Conservation (phyloP, 441 rosid genomes). For the Biscutella auriculata region DNA sequence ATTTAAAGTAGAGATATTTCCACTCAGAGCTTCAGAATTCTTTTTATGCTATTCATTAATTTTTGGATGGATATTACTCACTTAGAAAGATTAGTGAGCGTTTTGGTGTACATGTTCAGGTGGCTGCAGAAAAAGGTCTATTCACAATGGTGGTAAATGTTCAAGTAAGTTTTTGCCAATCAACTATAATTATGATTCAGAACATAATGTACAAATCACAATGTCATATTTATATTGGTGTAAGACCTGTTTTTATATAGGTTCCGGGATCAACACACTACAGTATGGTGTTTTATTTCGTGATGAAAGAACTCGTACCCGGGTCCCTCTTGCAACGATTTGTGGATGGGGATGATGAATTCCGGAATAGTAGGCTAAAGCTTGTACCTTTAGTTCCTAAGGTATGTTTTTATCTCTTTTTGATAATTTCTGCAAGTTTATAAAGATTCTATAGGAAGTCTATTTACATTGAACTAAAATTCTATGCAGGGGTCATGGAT, state of each 20-base stretch:
- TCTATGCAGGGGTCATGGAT: conserved; percentile 86
- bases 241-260: conserved; percentile 21
- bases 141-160: conserved; percentile 77
- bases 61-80: background rate
- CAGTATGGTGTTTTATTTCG: conserved; percentile 97
- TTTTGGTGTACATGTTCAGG: conserved; percentile 33
- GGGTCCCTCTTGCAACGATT: conserved; percentile 91
- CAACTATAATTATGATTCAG: background rate
- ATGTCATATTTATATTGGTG: background rate
- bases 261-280: conserved; percentile 94
- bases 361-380: conserved; percentile 88
- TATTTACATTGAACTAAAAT: background rate
- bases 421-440: background rate
- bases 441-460: background rate
- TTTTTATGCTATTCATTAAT: background rate
- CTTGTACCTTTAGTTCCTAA: conserved; percentile 93
- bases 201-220: background rate
- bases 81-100: background rate
- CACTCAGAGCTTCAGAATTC: background rate
- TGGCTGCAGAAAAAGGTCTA: conserved; percentile 84
- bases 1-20: background rate
- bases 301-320: conserved; percentile 51
- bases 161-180: conserved; percentile 57
- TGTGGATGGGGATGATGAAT: conserved; percentile 96
- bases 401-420: conserved; percentile 30